These are phyloP conservation scores for Eutypa lata DNA, from an alignment of 2,329 filamentous ascomycete species.

Conservation along the genomic window DNA sequence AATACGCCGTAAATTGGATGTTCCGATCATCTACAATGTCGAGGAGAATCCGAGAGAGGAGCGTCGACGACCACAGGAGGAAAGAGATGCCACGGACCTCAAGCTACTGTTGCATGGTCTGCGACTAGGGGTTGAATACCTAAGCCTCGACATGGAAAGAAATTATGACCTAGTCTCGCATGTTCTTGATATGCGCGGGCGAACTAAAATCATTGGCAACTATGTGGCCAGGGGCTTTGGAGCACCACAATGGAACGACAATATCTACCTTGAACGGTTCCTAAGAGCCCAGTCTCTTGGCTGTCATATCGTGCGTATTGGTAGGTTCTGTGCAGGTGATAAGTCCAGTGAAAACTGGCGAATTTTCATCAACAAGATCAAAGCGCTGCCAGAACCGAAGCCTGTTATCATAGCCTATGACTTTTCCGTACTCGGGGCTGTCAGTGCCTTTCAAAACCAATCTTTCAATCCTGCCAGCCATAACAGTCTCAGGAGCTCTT, in stretches of 20 bases:
- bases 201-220: conserved; percentile 60
- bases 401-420: conserved; percentile 49
- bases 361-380: conserved; percentile 47
- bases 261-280: conserved; percentile 51
- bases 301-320: conserved; percentile 61
- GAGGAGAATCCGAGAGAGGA: conserved; percentile 47
- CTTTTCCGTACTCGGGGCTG: conserved; percentile 41
- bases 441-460: conserved; percentile 38
- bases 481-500: conserved; percentile 36
- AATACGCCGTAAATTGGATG: conserved; percentile 52
- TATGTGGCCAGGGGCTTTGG: conserved; percentile 45
- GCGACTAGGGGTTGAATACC: conserved; percentile 63
- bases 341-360: conserved; percentile 48
- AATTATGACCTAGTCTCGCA: conserved; percentile 45
- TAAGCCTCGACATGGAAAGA: conserved; percentile 61
- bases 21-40: conserved; percentile 57
- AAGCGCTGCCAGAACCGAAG: conserved; percentile 40
- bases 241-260: conserved; percentile 53
- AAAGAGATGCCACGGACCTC: conserved; percentile 46
- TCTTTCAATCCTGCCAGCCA: conserved; percentile 54
- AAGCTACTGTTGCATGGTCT: conserved; percentile 61
- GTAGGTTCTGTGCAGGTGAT: conserved; percentile 54
- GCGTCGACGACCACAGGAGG: conserved; percentile 33
- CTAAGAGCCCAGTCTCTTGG: conserved; percentile 51
- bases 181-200: conserved; percentile 50